Evolutionary conservation across 2,329 filamentous ascomycete species (phyloP), one percentile per base, ranked within the genome.

Genomic region (Botrytis aclada): DNA sequence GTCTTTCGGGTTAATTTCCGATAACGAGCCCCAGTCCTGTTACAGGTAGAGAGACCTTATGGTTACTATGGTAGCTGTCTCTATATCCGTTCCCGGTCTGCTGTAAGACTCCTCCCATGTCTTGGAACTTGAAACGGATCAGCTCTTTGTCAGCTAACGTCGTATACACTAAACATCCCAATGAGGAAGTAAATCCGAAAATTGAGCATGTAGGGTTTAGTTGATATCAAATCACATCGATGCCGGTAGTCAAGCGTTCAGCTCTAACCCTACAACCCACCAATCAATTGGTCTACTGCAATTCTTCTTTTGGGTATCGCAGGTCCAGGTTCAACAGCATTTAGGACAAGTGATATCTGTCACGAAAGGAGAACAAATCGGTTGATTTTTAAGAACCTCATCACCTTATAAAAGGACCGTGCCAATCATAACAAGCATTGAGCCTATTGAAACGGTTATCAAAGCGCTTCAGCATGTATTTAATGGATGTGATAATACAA

Each of bases 1-100:
- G 39, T 67, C 34, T 58, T 39, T 72, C 70, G 70, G 62, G 29
- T 60, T 72, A 60, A 72, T 72, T 72, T 67, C 62, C 70, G 70
- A 58, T 47, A 60, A 56, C 25, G 64, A 67, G 34, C 34, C 47
- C 34, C 34, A n/a, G 64, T 41, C 64, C 37, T 67, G 47, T 67
- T 67, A 37, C 47, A 67, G 64, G 45, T 39, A 67, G 43, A 65
- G n/a, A 45, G 25, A 39, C 22, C 25, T 37, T 54, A 66, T 67
- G 14, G 45, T 10, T 41, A 18, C 47, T 37, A 4, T 67, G 25
- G 32, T 54, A 54, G 34, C 18, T 56, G 37, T 67, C 47, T 37
- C 45, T 34, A 20, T 65, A 25, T 45, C 47, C 39, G 69, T 64
- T 64, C 43, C 41, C 41, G 41, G 45, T 47, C 43, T 62, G 56